A percentile compares a stretch with the other conserved stretches of the same genome.
These are phyloP conservation scores for Podila clonocystis DNA, from an alignment of 192 early-diverging fungal genomes.

Conservation along the genomic window DNA sequence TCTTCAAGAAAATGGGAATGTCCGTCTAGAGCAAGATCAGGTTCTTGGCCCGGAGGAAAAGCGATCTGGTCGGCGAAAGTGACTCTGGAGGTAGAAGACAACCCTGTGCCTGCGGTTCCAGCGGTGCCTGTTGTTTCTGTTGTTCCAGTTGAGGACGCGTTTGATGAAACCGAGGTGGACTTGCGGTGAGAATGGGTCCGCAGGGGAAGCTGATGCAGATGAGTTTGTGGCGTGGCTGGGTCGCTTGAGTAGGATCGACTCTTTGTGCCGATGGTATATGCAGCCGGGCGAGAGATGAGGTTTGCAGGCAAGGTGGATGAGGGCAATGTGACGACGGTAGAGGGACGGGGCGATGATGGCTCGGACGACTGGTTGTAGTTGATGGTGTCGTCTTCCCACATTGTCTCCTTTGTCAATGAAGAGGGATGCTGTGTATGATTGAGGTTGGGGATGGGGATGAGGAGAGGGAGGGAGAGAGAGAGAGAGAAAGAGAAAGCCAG, in stretches of 20 bases:
- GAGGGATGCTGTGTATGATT: background rate
- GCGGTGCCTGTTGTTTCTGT: background rate
- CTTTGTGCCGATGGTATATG: slow-evolving; percentile 44
- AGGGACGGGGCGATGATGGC: slow-evolving; percentile 22
- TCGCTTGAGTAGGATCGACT: slow-evolving; percentile 38
- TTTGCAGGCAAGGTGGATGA: slow-evolving; percentile 24
- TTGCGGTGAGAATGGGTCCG: slow-evolving; percentile 9
- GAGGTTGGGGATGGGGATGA: background rate
- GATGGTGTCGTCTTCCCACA: slow-evolving; percentile 17
- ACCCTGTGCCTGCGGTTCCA: slow-evolving; percentile 1
- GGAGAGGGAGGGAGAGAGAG: background rate
- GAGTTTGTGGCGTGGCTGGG: background rate
- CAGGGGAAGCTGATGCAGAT: too few relatives aligned
- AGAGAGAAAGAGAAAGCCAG: too few relatives aligned
- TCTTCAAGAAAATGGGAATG: too few relatives aligned
- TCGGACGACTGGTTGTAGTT: slow-evolving; percentile 7
- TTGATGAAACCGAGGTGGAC: slow-evolving; percentile 6
- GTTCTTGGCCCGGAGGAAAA: background rate
- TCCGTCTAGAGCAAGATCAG: background rate
- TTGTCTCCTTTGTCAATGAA: background rate
- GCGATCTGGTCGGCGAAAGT: slow-evolving; percentile 1
- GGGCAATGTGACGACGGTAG: slow-evolving; percentile 12
- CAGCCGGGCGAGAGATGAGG: slow-evolving; percentile 24
- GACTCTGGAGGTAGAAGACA: background rate
- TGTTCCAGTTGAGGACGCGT: background rate